Base-by-base conservation (phyloP, 441 rosid genomes). In the Gossypium trilobum region DNA sequence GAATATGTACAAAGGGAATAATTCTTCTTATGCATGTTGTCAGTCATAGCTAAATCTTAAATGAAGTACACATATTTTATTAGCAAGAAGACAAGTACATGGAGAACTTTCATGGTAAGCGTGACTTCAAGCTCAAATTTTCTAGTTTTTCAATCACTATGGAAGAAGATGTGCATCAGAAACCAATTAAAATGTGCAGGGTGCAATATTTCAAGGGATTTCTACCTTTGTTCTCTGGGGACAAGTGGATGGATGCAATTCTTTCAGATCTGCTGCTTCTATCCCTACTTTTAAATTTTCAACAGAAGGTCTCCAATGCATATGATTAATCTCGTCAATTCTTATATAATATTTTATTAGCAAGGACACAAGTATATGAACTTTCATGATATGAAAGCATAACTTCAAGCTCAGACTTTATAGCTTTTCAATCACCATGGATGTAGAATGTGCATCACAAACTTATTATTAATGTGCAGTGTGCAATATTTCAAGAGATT, bases 221-320 rank as follows among this genome's bases (percentile, higher is more conserved):
- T 58, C 68, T 52, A 52, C 57, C 25, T 17, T 52, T 17, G 25
- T 52, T 52, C 57, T 52, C 23, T 17, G 57, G 10, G 57, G 87
- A 73, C 81, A 83, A 71, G 72, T 36, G 72, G 91, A 81, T 55
- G 82, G 73, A 73, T 80, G 79, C 17, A 70, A 66, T 46, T 85
- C 91, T 74, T 77, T 76, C 77, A 84, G 62, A 78, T 67, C 70
- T 13, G 91, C 77, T 60, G 82, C 70, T 69, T 87, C 87, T 61
- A 89, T 70, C 42, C 97, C 98, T 81, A 88, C 94, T 81, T 87
- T 93, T 67, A 93, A 86, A 73, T 88, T 85, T 77, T 93, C 96
- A 77, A 86, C 58, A 20, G 96, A 89, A 0, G 89, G 94, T 82
- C 96, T 87, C 97, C 98, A 93, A 75, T 83, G 87, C 67, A 89